These are phyloP conservation scores for Termitomyces sp. DNA, from an alignment of 768 basidiomycete genomes.

Conservation along the genomic window DNA sequence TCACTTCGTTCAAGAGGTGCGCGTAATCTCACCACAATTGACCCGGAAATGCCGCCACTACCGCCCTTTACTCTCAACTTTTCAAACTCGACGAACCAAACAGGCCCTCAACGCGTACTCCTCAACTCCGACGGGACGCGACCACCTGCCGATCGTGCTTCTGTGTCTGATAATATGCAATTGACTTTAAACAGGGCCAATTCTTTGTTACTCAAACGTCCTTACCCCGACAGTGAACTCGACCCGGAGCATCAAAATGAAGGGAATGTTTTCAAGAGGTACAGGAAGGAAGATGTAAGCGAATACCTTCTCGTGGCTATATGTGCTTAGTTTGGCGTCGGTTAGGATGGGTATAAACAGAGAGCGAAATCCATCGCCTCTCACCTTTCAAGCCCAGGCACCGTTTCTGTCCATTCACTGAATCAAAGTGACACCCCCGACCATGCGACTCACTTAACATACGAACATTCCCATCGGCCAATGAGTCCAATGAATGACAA, in stretches of 20 bases:
- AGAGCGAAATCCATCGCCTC: conserved; percentile 1
- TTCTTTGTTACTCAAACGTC: conserved; percentile 3
- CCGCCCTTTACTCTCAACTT: conserved; percentile 11
- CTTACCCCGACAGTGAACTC: not conserved
- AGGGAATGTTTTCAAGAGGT: conserved; percentile 1
- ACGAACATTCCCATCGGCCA: conserved; percentile 4
- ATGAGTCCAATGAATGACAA: conserved; percentile 2
- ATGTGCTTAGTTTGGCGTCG: not conserved
- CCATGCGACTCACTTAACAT: not conserved
- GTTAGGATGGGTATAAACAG: conserved; percentile 9
- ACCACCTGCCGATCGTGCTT: not conserved
- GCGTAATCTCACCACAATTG: not conserved
- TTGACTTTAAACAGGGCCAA: not conserved
- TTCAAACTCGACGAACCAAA: conserved; percentile 7
- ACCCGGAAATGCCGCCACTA: not conserved
- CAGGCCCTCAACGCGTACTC: conserved; percentile 15
- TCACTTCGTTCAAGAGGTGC: conserved; percentile 4
- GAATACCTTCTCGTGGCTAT: not conserved
- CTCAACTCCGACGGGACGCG: conserved; percentile 11
- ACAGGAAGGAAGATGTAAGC: conserved; percentile 9
- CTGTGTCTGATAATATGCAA: not conserved
- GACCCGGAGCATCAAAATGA: conserved; percentile 3
- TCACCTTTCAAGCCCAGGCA: conserved; percentile 4
- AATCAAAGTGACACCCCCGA: conserved; percentile 4
- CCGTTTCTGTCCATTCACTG: conserved; percentile 1